Evolutionary conservation across 257 asterid genomes (phyloP).

Genomic region (Mentha longifolia): DNA sequence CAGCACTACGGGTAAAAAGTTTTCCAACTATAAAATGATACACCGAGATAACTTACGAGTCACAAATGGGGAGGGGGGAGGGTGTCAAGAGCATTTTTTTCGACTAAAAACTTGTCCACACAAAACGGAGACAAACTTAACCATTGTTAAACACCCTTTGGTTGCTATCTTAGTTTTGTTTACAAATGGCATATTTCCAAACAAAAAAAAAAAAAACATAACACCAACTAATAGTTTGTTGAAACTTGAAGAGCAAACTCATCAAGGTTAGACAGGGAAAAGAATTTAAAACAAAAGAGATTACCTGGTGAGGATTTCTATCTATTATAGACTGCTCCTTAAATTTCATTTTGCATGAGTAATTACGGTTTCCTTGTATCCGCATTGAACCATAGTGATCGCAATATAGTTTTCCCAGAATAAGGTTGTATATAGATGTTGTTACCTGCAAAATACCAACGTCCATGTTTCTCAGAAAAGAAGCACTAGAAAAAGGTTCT

Average conservation of each 20-base stretch:
- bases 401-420: slow-evolving; percentile 89
- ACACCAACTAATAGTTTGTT: background rate
- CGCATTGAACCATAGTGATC: slow-evolving; percentile 98
- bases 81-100: background rate
- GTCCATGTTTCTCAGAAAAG: slow-evolving; percentile 22
- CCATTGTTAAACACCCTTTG: background rate
- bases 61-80: background rate
- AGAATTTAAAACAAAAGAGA: slow-evolving; percentile 7
- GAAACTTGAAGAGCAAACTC: slow-evolving; percentile 1
- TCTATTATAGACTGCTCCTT: slow-evolving; percentile 96
- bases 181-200: background rate
- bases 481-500: background rate
- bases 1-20: too few species aligned
- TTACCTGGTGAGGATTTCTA: slow-evolving; percentile 91
- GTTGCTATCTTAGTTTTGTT: slow-evolving; percentile 12
- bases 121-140: too few species aligned
- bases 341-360: slow-evolving; percentile 88
- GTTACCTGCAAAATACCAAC: slow-evolving; percentile 66
- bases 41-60: background rate
- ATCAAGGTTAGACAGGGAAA: slow-evolving; percentile 1
- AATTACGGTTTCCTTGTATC: slow-evolving; percentile 73
- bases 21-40: background rate
- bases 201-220: background rate
- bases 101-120: background rate
- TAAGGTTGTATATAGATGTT: slow-evolving; percentile 95